Conservation (phyloP, 768 basidiomycete species). For the Lactifluus pinguis region DNA sequence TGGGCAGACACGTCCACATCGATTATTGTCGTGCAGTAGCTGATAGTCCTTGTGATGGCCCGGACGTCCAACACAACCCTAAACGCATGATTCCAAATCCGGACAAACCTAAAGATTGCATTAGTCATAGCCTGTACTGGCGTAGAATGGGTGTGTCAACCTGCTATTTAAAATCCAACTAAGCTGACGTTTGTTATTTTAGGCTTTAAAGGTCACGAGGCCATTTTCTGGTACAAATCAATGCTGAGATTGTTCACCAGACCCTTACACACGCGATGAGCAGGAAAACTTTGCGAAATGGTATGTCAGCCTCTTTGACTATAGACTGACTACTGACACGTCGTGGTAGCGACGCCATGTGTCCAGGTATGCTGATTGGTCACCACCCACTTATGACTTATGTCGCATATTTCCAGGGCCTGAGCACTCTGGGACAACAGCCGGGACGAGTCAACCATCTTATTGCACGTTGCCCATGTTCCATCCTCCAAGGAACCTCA, state of each 20-base stretch:
- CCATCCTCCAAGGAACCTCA: slow-evolving; percentile 4
- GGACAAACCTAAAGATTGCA: slow-evolving; percentile 39
- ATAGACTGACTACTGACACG: background rate
- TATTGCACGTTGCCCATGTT: slow-evolving; percentile 44
- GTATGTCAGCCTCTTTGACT: slow-evolving; percentile 24
- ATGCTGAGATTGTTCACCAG: slow-evolving; percentile 22
- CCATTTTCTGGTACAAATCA: background rate
- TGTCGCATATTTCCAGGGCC: slow-evolving; percentile 29
- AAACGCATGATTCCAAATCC: slow-evolving; percentile 38
- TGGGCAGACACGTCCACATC: slow-evolving; percentile 53
- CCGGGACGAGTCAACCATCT: slow-evolving; percentile 36
- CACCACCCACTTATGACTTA: background rate
- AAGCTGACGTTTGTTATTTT: background rate
- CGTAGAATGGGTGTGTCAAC: slow-evolving; percentile 39
- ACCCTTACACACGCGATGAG: slow-evolving; percentile 52
- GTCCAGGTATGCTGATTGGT: slow-evolving; percentile 30
- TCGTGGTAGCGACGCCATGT: slow-evolving; percentile 39
- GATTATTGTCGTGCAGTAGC: slow-evolving; percentile 41
- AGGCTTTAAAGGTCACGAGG: slow-evolving; percentile 45
- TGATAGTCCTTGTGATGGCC: slow-evolving; percentile 30
- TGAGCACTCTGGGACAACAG: slow-evolving; percentile 34
- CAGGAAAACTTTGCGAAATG: slow-evolving; percentile 45
- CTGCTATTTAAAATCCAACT: background rate
- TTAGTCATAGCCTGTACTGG: slow-evolving; percentile 52
- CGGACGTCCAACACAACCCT: slow-evolving; percentile 39